These are phyloP conservation scores for Echites panduratus DNA, from an alignment of 257 asterid species.

Conservation along the genomic window DNA sequence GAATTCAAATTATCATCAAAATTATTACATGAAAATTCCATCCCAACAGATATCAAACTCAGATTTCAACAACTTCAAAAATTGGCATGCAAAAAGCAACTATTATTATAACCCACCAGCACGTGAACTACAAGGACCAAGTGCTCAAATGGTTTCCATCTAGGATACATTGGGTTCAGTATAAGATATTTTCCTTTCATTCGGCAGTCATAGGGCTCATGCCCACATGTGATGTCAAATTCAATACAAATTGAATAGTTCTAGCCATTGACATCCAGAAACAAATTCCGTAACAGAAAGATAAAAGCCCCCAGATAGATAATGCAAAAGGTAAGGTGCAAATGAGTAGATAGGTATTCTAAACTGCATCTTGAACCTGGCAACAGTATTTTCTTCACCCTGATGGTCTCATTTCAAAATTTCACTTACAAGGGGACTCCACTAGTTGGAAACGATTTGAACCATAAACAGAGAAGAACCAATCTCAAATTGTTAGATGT, in stretches of 20 bases:
- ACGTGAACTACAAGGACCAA: background rate
- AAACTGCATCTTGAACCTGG: background rate
- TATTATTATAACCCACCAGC: background rate
- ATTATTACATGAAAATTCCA: background rate
- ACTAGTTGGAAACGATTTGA: background rate
- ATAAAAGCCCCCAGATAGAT: background rate
- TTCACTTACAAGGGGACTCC: background rate
- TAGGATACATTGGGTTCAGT: background rate
- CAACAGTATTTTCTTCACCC: background rate
- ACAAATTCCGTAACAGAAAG: background rate
- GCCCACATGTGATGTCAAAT: background rate
- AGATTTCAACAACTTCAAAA: background rate
- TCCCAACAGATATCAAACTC: background rate
- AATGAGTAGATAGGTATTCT: background rate
- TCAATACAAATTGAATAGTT: background rate
- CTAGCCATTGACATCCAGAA: background rate
- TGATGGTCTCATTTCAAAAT: background rate
- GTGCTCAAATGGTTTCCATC: background rate
- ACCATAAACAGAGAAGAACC: background rate
- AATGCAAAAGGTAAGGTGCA: background rate
- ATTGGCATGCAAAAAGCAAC: background rate
- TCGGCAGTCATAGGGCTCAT: background rate
- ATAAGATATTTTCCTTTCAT: background rate
- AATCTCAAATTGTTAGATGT: background rate
- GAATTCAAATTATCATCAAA: too few species aligned